A percentile compares a stretch with the other conserved stretches of the same genome.
Conservation (phyloP, 2,329 filamentous ascomycete genomes). For the Diaporthe destruens region DNA sequence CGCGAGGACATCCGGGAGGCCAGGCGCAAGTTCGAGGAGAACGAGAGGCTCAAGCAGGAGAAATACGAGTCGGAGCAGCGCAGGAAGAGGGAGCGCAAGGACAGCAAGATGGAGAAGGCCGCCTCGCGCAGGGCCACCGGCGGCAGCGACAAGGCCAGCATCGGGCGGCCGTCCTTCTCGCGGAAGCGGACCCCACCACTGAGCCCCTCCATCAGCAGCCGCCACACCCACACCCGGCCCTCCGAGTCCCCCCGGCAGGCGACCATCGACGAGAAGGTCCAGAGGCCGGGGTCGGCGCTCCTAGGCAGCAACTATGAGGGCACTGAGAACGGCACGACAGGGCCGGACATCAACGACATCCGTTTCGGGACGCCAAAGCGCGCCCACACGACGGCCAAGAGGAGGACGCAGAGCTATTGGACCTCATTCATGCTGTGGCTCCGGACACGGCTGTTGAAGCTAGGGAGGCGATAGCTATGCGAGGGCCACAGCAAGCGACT, state of each 20-base stretch:
- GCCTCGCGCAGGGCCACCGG: constrained; percentile 57
- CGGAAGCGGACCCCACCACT: constrained; percentile 46
- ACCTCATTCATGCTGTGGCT: constrained; percentile 74
- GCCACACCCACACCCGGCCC: constrained; percentile 11
- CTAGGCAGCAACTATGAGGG: constrained; percentile 62
- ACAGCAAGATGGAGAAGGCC: constrained; percentile 63
- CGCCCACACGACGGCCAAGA: constrained; percentile 64
- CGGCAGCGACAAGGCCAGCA: constrained; percentile 36
- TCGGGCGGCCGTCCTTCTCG: constrained; percentile 42
- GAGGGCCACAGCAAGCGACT: neutral
- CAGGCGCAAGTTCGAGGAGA: constrained; percentile 73
- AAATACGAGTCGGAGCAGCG: constrained; percentile 72
- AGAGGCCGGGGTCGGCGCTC: constrained; percentile 51
- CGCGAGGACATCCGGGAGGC: constrained; percentile 71
- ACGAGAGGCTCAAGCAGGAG: constrained; percentile 71
- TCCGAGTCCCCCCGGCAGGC: constrained; percentile 24
- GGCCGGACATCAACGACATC: constrained; percentile 56
- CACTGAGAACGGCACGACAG: constrained; percentile 51
- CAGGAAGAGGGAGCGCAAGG: constrained; percentile 69
- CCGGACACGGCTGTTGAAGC: constrained; percentile 66
- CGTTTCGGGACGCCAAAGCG: constrained; percentile 59
- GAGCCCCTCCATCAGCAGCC: constrained; percentile 36
- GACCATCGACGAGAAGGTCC: constrained; percentile 55
- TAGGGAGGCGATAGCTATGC: constrained; percentile 47
- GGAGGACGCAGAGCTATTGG: constrained; percentile 72